Evolutionary conservation across 495 filamentous ascomycete genomes (phyloP), one percentile per base, ranked within the genome.

Genomic region (Daldinia bambusicola): DNA sequence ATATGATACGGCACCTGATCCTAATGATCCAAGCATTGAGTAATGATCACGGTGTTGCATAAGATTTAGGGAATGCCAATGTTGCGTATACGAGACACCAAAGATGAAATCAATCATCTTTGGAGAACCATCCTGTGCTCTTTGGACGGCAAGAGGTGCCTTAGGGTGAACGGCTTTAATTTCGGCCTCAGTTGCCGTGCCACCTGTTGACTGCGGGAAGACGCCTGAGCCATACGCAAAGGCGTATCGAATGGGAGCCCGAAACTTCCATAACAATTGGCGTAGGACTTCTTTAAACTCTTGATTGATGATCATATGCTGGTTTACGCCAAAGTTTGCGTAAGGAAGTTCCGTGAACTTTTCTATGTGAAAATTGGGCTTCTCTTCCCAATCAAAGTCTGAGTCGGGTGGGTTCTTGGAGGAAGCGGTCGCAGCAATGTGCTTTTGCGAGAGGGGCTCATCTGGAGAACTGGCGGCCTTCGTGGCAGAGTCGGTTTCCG

Each of bases 51-150:
- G 90, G 74, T 99, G 92, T 74, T 97, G 91, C 58, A 83, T 81
- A 32, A 99, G 83, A 77, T 99, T 99, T 51, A 99, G 80, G 18
- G 89, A 91, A 81, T 99, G 95, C 94, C 95, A 99, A 80, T 99
- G 95, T 76, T 99, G 92, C 2, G 92, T 94, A 78, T 97, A 92
- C 5, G 91, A 92, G 12, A 98, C 95, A 36, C 95, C 96, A 71
- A 98, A 97, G 62, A 99, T 96, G 74, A 98, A 95, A 78, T 99
- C 95, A 71, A 99, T 97, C 91, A 98, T 96, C 79, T 98, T 98
- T 8, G 91, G 92, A 1, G 88, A 89, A 41, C 92, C 92, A 74
- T 92, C 89, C 76, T 98, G 94, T 69, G 92, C 91, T 38, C 91
- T 90, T 56, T 89, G 81, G 37, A 97, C 90, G 10, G 92, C 93